Base-by-base conservation (phyloP, 1,284 basidiomycete species). In the Uromyces viciae-fabae region DNA sequence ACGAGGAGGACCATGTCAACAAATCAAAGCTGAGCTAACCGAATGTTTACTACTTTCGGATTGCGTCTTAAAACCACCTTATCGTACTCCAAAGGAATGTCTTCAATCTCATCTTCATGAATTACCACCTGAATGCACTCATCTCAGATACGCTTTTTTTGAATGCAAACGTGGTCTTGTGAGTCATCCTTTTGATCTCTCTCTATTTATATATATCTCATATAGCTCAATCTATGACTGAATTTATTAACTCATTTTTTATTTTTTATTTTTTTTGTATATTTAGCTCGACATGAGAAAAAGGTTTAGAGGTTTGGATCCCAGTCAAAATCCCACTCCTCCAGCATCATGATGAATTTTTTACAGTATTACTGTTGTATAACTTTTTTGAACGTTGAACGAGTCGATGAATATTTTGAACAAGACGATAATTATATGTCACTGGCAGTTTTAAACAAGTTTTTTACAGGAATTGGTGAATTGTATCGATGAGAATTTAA, bases 161-260 rank as follows among this genome's bases (percentile, higher is more conserved):
- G 92, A 94, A 83, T 94, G 93, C 87, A 94, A 94, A 86, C 89
- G 93, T 82, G 92, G 92, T 54, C 92, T 94, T 92, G 93, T 94
- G 81, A 82, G 91, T 88, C 3, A 22, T 11, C 54, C 25, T 15
- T 22, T 52, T 68, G 25, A 56, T 19, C 40, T 33, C 19, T 58
- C 19, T 42, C 36, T 49, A n/a, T 78, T 75, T 58, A 1, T 46
- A n/a, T 60, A n/a, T n/a, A n/a, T n/a, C n/a, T n/a, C n/a, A n/a
- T n/a, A n/a, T n/a, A n/a, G n/a, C n/a, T n/a, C n/a, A n/a, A n/a
- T 80, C 40, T 31, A 77, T 73, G 43, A 69, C 46, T 25, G 54
- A 40, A 31, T 25, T 4, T 25, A 66, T 5, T 58, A 42, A 46
- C 17, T 14, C 49, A 19, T 31, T 19, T n/a, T 28, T 28, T 2